Base-by-base conservation (phyloP, 1,139 yeast species). In the Hanseniaspora gamundiae region DNA sequence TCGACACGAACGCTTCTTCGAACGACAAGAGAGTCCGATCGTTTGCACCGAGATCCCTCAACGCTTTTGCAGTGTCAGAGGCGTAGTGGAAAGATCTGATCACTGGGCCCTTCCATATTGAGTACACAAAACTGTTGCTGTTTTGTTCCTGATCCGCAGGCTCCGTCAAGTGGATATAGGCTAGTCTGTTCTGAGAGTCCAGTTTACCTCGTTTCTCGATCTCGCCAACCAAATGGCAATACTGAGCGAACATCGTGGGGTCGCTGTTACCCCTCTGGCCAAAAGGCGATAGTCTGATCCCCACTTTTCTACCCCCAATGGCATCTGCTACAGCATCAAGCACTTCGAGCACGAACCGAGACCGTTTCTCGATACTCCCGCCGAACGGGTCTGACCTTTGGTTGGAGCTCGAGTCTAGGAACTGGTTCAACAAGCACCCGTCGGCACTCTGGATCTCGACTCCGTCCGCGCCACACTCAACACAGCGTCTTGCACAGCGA, bases 351-450 rank as follows among this genome's bases (percentile, higher is more conserved):
- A 69, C 51, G 51, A 80, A 70, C 46, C 82, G 65, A 22, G 80
- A 69, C 49, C 85, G 69, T 63, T 80, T 80, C 57, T 78, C 85
- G 49, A 80, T 66, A 6, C 75, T 65, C 3, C 85, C 83, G 49
- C 85, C 86, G 58, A 78, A 80, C 57, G 75, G 68, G 54, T 79
- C 86, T 13, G 80, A 74, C 57, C 87, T 70, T 48, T 67, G 54
- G 62, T 80, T 81, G 39, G 74, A 59, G 35, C 59, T 52, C 40
- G 65, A 66, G 47, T 70, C 69, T 40, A 78, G 57, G 57, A 80
- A 80, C 78, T 75, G 78, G 59, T 78, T 79, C 41, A 78, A 54
- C 45, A 80, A 64, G 59, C 76, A 80, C 13, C 87, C 87, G 60
- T 80, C 77, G 17, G 86, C 88, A 39, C 65, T 66, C 46, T 67